Conservation (phyloP, 2,329 filamentous ascomycete genomes). For the Aspergillus sergii region DNA sequence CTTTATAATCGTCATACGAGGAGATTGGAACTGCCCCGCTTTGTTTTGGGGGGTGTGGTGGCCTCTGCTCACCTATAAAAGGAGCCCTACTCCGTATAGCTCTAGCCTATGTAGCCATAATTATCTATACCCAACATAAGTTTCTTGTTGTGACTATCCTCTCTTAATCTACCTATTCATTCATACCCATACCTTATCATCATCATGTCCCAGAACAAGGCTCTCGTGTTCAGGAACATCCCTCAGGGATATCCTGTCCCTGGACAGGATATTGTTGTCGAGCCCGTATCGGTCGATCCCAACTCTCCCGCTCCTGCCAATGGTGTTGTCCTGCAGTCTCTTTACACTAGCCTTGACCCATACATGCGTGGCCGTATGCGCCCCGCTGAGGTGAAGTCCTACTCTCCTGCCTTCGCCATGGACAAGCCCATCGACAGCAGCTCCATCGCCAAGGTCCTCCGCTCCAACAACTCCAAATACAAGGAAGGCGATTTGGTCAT, state of each 20-base stretch:
- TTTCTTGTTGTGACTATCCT: neutral
- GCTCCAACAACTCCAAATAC: slow-evolving; percentile 66
- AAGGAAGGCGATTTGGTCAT: slow-evolving; percentile 68
- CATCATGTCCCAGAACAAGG: slow-evolving; percentile 64
- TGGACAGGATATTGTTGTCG: slow-evolving; percentile 70
- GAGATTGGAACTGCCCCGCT: slow-evolving; percentile 24
- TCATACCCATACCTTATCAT: slow-evolving; percentile 3
- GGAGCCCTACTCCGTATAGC: neutral
- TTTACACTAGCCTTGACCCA: slow-evolving; percentile 78
- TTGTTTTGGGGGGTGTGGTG: neutral
- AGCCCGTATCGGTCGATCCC: slow-evolving; percentile 69
- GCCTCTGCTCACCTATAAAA: neutral
- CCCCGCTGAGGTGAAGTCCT: slow-evolving; percentile 64
- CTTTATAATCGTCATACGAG: slow-evolving; percentile 24
- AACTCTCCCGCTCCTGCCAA: slow-evolving; percentile 58
- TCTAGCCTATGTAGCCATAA: neutral
- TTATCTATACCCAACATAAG: neutral
- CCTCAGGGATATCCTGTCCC: slow-evolving; percentile 68
- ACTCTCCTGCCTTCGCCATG: slow-evolving; percentile 64
- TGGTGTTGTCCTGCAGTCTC: slow-evolving; percentile 69
- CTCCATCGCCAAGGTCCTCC: slow-evolving; percentile 69
- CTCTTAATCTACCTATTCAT: neutral
- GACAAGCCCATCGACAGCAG: slow-evolving; percentile 66
- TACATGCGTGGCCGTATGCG: slow-evolving; percentile 85
- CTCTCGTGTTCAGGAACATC: slow-evolving; percentile 70